These are phyloP conservation scores for Platanus orientalis DNA, from an alignment of 164 flowering plant species.

Conservation along the genomic window DNA sequence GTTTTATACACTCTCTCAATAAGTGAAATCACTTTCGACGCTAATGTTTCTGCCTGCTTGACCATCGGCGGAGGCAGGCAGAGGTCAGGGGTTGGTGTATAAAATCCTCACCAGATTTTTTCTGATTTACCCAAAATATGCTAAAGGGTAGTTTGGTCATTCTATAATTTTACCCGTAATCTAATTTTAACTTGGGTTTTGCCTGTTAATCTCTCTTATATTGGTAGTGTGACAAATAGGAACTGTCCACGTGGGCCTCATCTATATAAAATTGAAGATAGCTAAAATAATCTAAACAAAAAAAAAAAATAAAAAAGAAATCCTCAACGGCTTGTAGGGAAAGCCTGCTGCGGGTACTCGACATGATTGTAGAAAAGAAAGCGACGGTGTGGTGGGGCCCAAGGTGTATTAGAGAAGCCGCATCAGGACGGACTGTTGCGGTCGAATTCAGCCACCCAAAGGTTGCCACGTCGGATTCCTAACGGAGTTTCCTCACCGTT, in stretches of 20 bases:
- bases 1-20: too few relatives aligned
- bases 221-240: constrained; percentile 1
- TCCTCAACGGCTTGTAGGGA: constrained; percentile 4
- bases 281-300: too few relatives aligned
- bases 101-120: too few relatives aligned
- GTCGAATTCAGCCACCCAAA: constrained; percentile 28
- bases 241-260: constrained; percentile 9
- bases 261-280: too few relatives aligned
- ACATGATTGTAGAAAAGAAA: constrained; percentile 19
- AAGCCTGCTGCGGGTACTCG: constrained; percentile 9
- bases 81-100: too few relatives aligned
- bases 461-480: constrained; percentile 16
- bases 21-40: too few relatives aligned
- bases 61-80: too few relatives aligned
- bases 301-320: background rate
- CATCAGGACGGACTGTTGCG: constrained; percentile 30
- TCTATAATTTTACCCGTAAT: background rate
- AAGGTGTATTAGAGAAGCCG: constrained; percentile 35
- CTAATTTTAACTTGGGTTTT: background rate
- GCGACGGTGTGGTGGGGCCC: constrained; percentile 32
- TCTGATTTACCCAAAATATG: background rate
- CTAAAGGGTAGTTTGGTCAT: background rate
- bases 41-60: too few relatives aligned
- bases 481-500: constrained; percentile 19
- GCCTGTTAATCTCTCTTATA: background rate